Evolutionary conservation across 768 basidiomycete species (phyloP), one percentile per base, ranked within the genome.

Genomic region (Naganishia vishniacii): DNA sequence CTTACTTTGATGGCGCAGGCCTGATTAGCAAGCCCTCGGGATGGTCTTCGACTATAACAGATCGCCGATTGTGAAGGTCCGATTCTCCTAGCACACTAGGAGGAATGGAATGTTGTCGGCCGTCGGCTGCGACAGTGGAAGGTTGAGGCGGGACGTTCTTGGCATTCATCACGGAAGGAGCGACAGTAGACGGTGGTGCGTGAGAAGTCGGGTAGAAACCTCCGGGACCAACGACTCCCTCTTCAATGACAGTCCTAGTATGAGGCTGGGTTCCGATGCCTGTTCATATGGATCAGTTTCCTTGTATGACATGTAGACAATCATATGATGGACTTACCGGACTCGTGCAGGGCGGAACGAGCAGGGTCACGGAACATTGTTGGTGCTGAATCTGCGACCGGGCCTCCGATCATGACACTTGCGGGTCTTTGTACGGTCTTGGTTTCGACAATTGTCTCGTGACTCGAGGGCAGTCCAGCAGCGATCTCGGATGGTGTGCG

Each of bases 401-500:
- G 34, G 26, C 40, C 53, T 1, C 32, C 32, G 4, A 25, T 16
- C 20, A 37, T 41, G n/a, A 37, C 32, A 25, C 53, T 37, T 6
- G 18, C 59, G 13, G 32, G 25, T 11, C 40, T 44, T 4, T 47
- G 28, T 12, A 48, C 59, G 12, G 41, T 65, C 37, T 65, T 59
- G 29, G 47, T 45, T 34, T 65, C 64, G 23, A 61, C 28, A 20
- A 65, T 23, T 6, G 64, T 65, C 40, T 65, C 64, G 18, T 61
- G 53, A 9, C 32, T 34, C 5, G 64, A 47, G 28, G 58, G 46
- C 8, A 59, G 28, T 4, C 64, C 64, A 15, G 64, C 58, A 6
- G 58, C 62, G 5, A 63, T 49, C 28, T 63, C 62, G 41, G 48
- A 60, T 28, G 64, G 16, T 12, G 53, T 40, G 9, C 53, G 23